Evolutionary conservation across 2,329 filamentous ascomycete species (phyloP), one percentile per base, ranked within the genome.

Genomic region (Hypoxylon sp.): DNA sequence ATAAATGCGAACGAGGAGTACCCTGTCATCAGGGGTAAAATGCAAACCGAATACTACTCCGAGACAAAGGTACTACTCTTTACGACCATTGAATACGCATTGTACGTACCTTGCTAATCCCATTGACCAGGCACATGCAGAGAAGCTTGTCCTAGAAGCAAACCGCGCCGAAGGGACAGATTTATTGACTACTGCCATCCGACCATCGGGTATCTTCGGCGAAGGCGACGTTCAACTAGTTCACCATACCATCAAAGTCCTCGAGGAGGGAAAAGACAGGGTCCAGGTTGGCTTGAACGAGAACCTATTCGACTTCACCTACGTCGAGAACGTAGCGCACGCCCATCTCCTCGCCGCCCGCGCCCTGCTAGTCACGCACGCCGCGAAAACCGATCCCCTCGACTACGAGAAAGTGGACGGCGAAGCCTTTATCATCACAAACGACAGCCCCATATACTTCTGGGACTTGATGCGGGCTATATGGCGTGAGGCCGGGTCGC

Each of bases 141-240:
- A 98, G 83, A 84, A 90, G 66, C 82, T 94, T 56, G 93, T 97
- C 70, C 83, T 97, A 58, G 83, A 87, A 55, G 91, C 91, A 74
- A 96, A 93, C 84, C 88, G 89, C 65, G 71, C 81, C 53, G 83
- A 79, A 73, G 71, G 85, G 75, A 61, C 83, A 54, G 81, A 82
- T 45, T 88, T 97, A 78, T 83, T 92, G 8, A 97, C 94, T n/a
- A 87, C 87, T 74, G 85, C 94, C 29, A 86, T 98, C 69, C 92
- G 96, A 14, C 93, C 94, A 5, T 91, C 93, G 11, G 93, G 93
- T 70, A 96, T 98, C 78, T 93, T 97, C 75, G 95, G 95, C 74
- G 93, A 96, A 76, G 92, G 92, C 73, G 96, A 99, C 81, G 87
- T 88, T 56, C 91, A 94, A 76, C 80, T 90, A 12, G 88, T 95